Base-by-base conservation (phyloP, 2,329 filamentous ascomycete species). In the Paramyrothecium roridum region DNA sequence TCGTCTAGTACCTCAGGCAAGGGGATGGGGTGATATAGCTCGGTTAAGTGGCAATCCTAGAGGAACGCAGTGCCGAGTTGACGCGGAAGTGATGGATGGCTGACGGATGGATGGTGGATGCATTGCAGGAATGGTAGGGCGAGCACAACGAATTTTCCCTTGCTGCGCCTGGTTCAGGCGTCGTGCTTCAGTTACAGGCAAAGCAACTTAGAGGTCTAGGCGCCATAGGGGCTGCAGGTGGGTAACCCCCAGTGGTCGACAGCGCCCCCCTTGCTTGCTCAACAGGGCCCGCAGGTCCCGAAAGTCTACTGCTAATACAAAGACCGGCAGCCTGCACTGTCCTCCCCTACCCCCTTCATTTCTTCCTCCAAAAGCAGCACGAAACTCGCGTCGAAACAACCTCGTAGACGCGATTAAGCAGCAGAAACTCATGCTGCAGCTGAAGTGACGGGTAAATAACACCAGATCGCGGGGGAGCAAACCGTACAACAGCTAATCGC, bases 391-490 rank as follows among this genome's bases (percentile, higher is more conserved):
- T 70, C 64, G 56, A 61, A 58, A 55, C 61, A 50, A 50, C 59
- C 54, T 51, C 58, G 63, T 65, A 63, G 58, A 65, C 69, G 70
- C 67, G 67, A 70, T 65, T 56, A 33, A 56, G 62, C 60, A 58
- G 63, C 66, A 61, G 63, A 61, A 63, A 63, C 64, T 63, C 61
- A 71, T 72, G 67, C 67, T 66, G 59, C 60, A 64, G 60, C 60
- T 58, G 54, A 56, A 63, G 61, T 64, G 60, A 59, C 57, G 64
- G 65, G 70, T 71, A 62, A 58, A 53, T 23, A n/a, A 43, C 37
- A 43, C 37, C 13, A 17, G 37, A 6, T 13, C 37, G 13, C 37
- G 12, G 6, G 26, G 10, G 10, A 10, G n/a, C 7, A 43, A 16
- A 43, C 37, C 37, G 6, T 13, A 19, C 37, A 13, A 19, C n/a